A percentile compares a stretch with the other conserved stretches of the same genome.
These are phyloP conservation scores for Musa balbisiana DNA, from an alignment of 202 grass and related monocot species.

Conservation along the genomic window DNA sequence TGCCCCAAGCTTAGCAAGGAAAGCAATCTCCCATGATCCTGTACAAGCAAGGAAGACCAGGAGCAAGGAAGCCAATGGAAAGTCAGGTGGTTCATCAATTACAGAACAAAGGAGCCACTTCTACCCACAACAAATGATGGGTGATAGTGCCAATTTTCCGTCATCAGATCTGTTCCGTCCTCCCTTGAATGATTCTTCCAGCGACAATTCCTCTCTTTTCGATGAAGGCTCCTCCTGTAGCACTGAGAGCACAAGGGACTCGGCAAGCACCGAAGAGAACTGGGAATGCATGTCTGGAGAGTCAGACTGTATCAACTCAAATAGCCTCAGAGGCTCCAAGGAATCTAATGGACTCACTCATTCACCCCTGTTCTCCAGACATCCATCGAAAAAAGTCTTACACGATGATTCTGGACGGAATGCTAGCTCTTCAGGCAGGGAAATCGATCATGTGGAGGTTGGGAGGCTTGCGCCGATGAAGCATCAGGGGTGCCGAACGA, in stretches of 20 bases:
- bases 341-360: conserved; percentile 21
- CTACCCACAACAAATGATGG: conserved; percentile 7
- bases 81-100: background rate
- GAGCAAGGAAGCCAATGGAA: conserved; percentile 11
- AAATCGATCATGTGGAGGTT: conserved; percentile 2
- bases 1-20: conserved; percentile 49
- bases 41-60: conserved; percentile 24
- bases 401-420: conserved; percentile 2
- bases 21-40: conserved; percentile 30
- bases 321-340: background rate
- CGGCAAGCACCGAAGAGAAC: conserved; percentile 51
- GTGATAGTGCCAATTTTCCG: conserved; percentile 15
- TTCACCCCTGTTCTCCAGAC: conserved; percentile 21
- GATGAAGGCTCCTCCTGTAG: conserved; percentile 48
- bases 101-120: background rate
- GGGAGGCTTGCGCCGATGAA: too few species aligned
- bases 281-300: conserved; percentile 13
- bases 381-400: background rate
- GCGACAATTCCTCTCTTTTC: conserved; percentile 60
- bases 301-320: background rate
- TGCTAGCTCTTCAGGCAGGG: conserved; percentile 32
- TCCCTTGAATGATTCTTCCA: conserved; percentile 31
- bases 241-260: conserved; percentile 49
- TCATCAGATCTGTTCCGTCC: conserved; percentile 10
- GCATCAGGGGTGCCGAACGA: background rate